A percentile compares a stretch with the other conserved stretches of the same genome.
Evolutionary conservation across 495 filamentous ascomycete genomes (phyloP).

Genomic region (Wilcoxina mikolae): DNA sequence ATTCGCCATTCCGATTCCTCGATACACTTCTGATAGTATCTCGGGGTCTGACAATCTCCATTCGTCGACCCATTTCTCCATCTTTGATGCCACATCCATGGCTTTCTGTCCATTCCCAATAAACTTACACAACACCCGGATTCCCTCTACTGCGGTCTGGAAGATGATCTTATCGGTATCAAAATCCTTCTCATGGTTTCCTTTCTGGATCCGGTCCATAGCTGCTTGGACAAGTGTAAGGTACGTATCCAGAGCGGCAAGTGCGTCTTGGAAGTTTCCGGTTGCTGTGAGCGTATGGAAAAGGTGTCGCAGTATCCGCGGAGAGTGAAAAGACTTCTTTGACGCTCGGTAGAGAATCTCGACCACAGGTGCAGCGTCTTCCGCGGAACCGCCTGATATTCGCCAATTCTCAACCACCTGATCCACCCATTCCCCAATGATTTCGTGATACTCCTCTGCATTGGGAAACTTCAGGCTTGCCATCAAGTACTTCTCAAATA

Average conservation of each 20-base stretch:
- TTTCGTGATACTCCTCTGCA: conserved; percentile 55
- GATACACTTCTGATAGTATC: conserved; percentile 53
- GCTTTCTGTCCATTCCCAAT: conserved; percentile 70
- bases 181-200: conserved; percentile 52
- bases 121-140: conserved; percentile 67
- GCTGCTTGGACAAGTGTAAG: conserved; percentile 67
- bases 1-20: conserved; percentile 66
- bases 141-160: conserved; percentile 58
- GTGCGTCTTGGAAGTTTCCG: conserved; percentile 75
- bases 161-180: conserved; percentile 64
- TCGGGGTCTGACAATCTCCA: conserved; percentile 26
- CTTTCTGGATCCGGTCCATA: conserved; percentile 67
- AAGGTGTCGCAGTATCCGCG: conserved; percentile 65
- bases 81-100: conserved; percentile 44
- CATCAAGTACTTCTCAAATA: conserved; percentile 23
- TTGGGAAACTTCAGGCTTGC: conserved; percentile 51
- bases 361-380: conserved; percentile 35
- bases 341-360: conserved; percentile 75
- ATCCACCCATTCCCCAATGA: conserved; percentile 68
- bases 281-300: conserved; percentile 75
- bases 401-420: conserved; percentile 74
- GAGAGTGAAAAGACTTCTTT: conserved; percentile 87
- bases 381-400: conserved; percentile 55
- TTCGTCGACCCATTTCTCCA: conserved; percentile 51
- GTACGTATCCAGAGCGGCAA: conserved; percentile 79